Conservation (phyloP, 805 yeast genomes). For the Metschnikowia arizonensis region DNA sequence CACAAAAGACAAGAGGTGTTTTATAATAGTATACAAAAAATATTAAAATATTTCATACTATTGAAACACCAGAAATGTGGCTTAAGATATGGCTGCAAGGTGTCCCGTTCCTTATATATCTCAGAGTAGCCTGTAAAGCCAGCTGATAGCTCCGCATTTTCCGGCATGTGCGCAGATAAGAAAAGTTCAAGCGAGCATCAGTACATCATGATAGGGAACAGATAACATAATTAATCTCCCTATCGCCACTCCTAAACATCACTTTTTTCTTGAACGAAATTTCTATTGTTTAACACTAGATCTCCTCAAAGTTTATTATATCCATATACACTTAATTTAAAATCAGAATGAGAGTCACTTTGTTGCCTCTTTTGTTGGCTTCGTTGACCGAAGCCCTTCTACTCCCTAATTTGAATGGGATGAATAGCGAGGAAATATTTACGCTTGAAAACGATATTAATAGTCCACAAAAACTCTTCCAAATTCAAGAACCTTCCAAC, state of each 20-base stretch:
- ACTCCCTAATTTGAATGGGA: conserved; percentile 12
- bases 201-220: no score
- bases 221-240: no score
- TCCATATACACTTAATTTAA: neutral
- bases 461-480: neutral
- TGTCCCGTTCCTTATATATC: neutral
- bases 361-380: conserved; percentile 7
- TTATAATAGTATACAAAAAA: neutral
- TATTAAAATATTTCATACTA: no score
- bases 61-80: no score
- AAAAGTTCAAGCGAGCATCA: no score
- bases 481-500: neutral
- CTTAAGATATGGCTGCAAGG: neutral
- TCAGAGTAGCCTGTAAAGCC: neutral
- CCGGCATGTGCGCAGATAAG: conserved; percentile 4
- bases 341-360: conserved; percentile 5
- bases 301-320: neutral
- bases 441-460: neutral
- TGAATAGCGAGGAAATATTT: conserved; percentile 9
- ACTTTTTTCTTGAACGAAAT: neutral
- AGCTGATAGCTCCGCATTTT: conserved; percentile 7
- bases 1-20: no score
- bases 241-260: conserved; percentile 3
- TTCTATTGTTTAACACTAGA: neutral
- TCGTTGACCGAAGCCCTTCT: conserved; percentile 11